Conservation (phyloP, 495 filamentous ascomycete species). For the Evernia prunastri region DNA sequence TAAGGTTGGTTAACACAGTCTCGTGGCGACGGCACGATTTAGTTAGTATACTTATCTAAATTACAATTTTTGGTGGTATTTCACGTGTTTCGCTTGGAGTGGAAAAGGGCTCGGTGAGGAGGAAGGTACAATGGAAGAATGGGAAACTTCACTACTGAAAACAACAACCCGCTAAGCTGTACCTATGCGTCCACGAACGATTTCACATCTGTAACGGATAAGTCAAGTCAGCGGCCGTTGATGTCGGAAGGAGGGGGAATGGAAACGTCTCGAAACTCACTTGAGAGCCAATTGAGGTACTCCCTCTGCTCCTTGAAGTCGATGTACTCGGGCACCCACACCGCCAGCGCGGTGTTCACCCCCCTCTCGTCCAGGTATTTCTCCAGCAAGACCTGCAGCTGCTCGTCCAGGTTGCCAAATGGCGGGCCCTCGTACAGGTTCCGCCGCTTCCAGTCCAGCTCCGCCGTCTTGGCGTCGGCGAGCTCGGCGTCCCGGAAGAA, state of each 20-base stretch:
- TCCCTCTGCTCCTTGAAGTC: constrained; percentile 99
- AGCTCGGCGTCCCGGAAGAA: constrained; percentile 71
- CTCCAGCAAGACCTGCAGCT: constrained; percentile 86
- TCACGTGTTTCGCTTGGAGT: constrained; percentile 14
- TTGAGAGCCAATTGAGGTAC: constrained; percentile 85
- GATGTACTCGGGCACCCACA: constrained; percentile 94
- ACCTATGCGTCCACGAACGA: constrained; percentile 64
- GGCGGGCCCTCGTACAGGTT: constrained; percentile 85
- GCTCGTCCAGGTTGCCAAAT: constrained; percentile 91
- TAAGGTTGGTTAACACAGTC: not conserved
- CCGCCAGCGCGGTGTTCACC: constrained; percentile 76
- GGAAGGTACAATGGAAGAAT: constrained; percentile 8
- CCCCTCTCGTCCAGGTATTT: constrained; percentile 92
- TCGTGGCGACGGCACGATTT: not conserved
- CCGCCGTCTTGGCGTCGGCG: constrained; percentile 58
- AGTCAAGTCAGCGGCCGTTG: constrained; percentile 11
- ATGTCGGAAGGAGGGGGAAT: constrained; percentile 17
- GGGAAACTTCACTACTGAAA: not conserved
- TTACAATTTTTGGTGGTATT: not conserved
- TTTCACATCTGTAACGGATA: constrained; percentile 53
- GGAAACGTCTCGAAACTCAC: constrained; percentile 49
- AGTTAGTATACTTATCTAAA: not conserved
- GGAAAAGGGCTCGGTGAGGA: constrained; percentile 14
- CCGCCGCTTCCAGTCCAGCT: constrained; percentile 61
- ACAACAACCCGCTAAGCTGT: not conserved